Evolutionary conservation across 164 flowering plant genomes (phyloP).

Genomic region (Liriodendron chinense): DNA sequence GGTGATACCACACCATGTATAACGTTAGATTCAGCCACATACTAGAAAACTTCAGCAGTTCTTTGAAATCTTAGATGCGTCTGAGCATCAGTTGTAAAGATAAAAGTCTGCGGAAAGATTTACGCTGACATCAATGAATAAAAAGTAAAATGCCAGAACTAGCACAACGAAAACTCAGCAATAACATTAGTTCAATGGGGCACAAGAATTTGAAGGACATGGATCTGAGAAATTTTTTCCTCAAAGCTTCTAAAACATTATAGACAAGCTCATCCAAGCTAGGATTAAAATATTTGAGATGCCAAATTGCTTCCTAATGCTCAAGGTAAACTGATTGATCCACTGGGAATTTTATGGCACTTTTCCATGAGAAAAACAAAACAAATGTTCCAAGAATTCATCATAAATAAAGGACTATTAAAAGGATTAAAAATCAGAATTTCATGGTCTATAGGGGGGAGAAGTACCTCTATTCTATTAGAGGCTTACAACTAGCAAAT

Average conservation of each 20-base stretch:
- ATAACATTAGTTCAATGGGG: no score
- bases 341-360: not conserved
- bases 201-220: not conserved
- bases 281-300: not conserved
- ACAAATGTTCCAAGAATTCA: not conserved
- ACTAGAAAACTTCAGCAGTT: no score
- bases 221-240: not conserved
- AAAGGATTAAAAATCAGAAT: not conserved
- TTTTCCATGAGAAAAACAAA: not conserved
- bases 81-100: no score
- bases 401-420: not conserved
- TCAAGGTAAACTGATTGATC: not conserved
- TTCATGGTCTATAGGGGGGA: not conserved
- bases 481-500: not conserved
- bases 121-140: no score
- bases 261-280: not conserved
- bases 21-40: no score
- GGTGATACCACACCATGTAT: no score
- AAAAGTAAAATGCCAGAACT: no score
- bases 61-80: no score
- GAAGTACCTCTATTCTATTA: not conserved
- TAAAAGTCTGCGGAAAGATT: no score
- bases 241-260: not conserved
- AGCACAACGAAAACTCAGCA: no score
- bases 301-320: not conserved